Conservation (phyloP, 805 yeast genomes). For the Candida coquimbonensis region DNA sequence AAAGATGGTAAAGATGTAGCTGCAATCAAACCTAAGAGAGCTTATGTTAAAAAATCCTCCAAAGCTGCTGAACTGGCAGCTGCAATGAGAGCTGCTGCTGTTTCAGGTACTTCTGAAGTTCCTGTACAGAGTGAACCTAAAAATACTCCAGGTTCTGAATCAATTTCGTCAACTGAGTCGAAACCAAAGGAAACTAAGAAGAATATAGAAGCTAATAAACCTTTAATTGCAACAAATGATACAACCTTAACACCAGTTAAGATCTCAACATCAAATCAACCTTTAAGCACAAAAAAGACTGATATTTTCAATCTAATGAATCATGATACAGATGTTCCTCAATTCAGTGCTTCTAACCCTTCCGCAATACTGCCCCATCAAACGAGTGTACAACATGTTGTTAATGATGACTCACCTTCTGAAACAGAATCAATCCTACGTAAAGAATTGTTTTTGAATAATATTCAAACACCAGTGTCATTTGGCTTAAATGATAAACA, state of each 20-base stretch:
- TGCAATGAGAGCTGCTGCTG: conserved; percentile 5
- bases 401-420: neutral
- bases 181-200: neutral
- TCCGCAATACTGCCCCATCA: neutral
- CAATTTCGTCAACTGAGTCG: neutral
- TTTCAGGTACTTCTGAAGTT: neutral
- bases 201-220: neutral
- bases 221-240: neutral
- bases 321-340: conserved; percentile 4
- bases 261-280: neutral
- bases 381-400: neutral
- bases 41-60: conserved; percentile 1
- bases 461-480: neutral
- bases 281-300: conserved; percentile 1
- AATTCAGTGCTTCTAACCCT: neutral
- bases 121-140: neutral
- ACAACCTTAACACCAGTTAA: neutral
- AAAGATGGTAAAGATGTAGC: neutral
- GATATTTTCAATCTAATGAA: conserved; percentile 6
- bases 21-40: conserved; percentile 1
- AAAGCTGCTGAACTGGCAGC: conserved; percentile 8
- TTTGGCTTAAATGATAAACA: no score
- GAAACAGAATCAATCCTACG: neutral
- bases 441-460: no score
- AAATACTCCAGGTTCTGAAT: neutral